Evolutionary conservation across 2,329 filamentous ascomycete species (phyloP).

Genomic region (Colletotrichum endophyticum): DNA sequence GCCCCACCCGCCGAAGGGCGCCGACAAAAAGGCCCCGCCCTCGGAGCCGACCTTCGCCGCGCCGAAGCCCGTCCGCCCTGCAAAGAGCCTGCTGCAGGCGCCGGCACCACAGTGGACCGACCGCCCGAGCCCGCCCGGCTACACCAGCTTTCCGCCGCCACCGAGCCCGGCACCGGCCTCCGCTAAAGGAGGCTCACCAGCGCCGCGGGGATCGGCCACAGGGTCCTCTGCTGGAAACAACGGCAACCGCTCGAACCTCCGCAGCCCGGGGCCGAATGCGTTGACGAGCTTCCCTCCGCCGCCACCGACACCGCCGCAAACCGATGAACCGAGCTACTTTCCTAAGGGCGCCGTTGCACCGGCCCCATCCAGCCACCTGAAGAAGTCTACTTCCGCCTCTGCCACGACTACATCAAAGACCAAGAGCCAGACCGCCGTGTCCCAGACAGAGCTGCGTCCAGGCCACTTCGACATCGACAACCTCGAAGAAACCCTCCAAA

Average conservation of each 20-base stretch:
- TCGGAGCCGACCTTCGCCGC: constrained; percentile 1
- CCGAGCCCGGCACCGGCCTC: constrained; percentile 2
- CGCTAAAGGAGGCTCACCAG: background rate
- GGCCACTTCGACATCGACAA: constrained; percentile 10
- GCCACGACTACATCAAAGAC: background rate
- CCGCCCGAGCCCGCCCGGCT: background rate
- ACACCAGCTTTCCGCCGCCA: constrained; percentile 16
- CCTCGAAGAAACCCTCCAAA: constrained; percentile 11
- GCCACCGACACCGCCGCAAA: constrained; percentile 2
- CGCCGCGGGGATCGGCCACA: background rate
- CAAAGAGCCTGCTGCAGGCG: background rate
- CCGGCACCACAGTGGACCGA: constrained; percentile 1
- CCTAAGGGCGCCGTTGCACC: background rate
- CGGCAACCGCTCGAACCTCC: background rate
- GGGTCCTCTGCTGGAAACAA: background rate
- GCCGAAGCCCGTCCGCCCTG: constrained; percentile 7
- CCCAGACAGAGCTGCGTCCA: background rate
- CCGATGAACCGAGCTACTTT: background rate
- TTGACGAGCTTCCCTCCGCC: constrained; percentile 16
- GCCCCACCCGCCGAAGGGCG: background rate
- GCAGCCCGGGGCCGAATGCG: constrained; percentile 7
- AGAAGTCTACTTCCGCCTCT: background rate
- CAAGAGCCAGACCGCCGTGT: background rate
- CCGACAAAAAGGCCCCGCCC: background rate
- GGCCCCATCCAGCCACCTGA: background rate